Evolutionary conservation across 331 rosid species (phyloP).

Genomic region (Malus hybrid): DNA sequence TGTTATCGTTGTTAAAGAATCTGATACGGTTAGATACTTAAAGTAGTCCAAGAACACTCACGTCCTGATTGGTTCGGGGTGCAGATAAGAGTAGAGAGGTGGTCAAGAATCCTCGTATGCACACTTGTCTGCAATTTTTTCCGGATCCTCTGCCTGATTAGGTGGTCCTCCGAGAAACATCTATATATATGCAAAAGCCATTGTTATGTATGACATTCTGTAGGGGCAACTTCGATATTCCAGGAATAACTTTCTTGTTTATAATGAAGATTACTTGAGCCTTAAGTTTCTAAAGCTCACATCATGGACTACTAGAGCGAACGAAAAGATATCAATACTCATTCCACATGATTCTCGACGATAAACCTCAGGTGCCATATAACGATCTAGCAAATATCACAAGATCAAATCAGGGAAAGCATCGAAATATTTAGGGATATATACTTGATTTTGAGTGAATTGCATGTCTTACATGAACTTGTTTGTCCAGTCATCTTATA

Average conservation of each 20-base stretch:
- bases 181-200: neutral
- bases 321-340: conserved; percentile 19
- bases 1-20: neutral
- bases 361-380: conserved; percentile 31
- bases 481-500: conserved; percentile 28
- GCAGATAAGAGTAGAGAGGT: conserved; percentile 14
- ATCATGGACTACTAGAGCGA: conserved; percentile 21
- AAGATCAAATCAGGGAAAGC: neutral
- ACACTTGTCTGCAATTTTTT: conserved; percentile 20
- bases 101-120: conserved; percentile 26
- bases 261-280: neutral
- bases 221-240: neutral
- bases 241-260: neutral
- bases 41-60: conserved; percentile 4
- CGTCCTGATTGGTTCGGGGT: conserved; percentile 12
- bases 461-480: conserved; percentile 20
- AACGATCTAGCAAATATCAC: conserved; percentile 7
- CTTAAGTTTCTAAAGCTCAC: neutral
- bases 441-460: neutral
- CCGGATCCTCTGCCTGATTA: conserved; percentile 17
- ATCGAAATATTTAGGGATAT: neutral
- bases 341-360: conserved; percentile 23
- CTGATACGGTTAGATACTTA: neutral
- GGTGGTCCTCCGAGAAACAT: conserved; percentile 28
- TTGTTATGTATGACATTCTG: neutral